A percentile compares a stretch with the other conserved stretches of the same genome.
These are phyloP conservation scores for Moesziomyces sp. DNA, from an alignment of 1,284 basidiomycete species.

Conservation along the genomic window DNA sequence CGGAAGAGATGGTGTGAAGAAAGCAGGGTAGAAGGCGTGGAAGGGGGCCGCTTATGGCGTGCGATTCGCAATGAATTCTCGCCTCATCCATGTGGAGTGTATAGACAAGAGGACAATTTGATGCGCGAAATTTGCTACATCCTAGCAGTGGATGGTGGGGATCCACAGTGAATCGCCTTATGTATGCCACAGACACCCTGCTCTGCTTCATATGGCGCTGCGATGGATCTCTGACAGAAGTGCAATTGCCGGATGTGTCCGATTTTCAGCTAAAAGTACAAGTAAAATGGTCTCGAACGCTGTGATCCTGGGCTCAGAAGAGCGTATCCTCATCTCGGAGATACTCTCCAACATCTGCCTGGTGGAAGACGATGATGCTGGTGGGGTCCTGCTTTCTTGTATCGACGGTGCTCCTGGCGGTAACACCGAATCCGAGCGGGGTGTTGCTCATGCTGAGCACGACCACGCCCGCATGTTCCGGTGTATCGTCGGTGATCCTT, in stretches of 20 bases:
- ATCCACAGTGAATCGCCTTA: background rate
- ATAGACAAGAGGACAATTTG: background rate
- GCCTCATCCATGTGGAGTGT: conserved; percentile 3
- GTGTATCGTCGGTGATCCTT: conserved; percentile 98
- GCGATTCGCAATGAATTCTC: too few relatives aligned
- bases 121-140: too few relatives aligned
- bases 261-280: conserved; percentile 35
- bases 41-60: too few relatives aligned
- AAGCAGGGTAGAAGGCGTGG: background rate
- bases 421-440: conserved; percentile 88
- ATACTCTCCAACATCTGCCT: conserved; percentile 74
- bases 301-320: conserved; percentile 21
- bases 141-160: too few relatives aligned
- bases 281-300: background rate
- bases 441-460: conserved; percentile 95
- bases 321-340: conserved; percentile 64
- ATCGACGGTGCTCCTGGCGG: conserved; percentile 92
- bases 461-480: conserved; percentile 98
- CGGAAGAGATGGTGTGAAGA: background rate
- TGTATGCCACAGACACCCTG: background rate
- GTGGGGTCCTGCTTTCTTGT: conserved; percentile 98
- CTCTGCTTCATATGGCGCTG: background rate
- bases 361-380: conserved; percentile 97
- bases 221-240: too few relatives aligned
- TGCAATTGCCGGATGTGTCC: background rate